phyloP scores from a whole-genome alignment of 306 rosid species.

The Astragalus glycyphyllos region DNA sequence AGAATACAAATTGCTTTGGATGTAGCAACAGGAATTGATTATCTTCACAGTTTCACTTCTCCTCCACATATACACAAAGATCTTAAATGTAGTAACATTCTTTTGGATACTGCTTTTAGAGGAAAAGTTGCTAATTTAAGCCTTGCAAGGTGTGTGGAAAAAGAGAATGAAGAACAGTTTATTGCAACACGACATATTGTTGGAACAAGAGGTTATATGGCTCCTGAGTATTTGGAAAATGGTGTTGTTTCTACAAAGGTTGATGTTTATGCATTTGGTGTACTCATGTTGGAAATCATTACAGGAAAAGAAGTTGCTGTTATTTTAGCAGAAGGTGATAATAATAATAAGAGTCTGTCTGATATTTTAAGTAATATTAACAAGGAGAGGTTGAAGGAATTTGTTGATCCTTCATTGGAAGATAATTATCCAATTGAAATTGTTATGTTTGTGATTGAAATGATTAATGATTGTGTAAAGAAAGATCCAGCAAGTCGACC shows the following conservation, averaged over 20 bases:
- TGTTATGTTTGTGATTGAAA: conserved; percentile 52
- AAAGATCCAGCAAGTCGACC: conserved; percentile 72
- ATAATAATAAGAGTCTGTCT: conserved; percentile 43
- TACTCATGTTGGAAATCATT: conserved; percentile 67
- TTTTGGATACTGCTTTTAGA: conserved; percentile 66
- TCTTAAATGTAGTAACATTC: conserved; percentile 67
- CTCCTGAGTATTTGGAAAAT: conserved; percentile 88
- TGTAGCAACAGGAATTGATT: conserved; percentile 78
- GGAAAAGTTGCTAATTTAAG: conserved; percentile 71
- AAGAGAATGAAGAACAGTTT: conserved; percentile 48
- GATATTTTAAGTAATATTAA: conserved; percentile 42
- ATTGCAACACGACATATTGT: conserved; percentile 78
- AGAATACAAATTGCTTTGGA: conserved; percentile 75
- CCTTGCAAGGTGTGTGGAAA: conserved; percentile 65
- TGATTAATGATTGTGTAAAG: conserved; percentile 57
- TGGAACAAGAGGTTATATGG: conserved; percentile 91
- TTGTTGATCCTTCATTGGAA: conserved; percentile 64
- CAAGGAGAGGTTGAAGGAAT: conserved; percentile 51
- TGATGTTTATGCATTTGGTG: conserved; percentile 87
- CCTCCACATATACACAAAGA: conserved; percentile 86
- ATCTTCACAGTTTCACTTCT: conserved; percentile 79
- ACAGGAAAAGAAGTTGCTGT: conserved; percentile 75
- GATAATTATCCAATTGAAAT: conserved; percentile 68
- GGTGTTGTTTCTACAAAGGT: conserved; percentile 81
- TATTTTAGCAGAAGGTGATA: conserved; percentile 40